phyloP scores from a whole-genome alignment of 371 early-diverging fungal species.

The Zopfochytrium polystomum region DNA sequence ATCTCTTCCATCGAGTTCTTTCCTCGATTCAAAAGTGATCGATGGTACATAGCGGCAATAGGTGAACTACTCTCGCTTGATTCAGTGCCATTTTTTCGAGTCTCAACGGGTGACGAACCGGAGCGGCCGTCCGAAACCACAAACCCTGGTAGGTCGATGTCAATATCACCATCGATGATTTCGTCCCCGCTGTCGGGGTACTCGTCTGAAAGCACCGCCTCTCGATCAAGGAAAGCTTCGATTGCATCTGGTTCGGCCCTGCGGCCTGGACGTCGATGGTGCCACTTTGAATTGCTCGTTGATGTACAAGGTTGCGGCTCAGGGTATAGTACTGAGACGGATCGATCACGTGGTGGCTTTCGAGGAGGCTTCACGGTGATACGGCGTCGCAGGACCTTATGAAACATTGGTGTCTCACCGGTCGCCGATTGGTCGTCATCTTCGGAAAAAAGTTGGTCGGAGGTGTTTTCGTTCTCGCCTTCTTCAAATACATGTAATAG shows the following conservation, averaged over 20 bases:
- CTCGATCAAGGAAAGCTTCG: slow-evolving; percentile 14
- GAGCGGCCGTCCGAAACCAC: slow-evolving; percentile 25
- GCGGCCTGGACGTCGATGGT: not conserved
- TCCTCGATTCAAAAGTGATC: slow-evolving; percentile 1
- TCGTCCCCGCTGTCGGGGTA: slow-evolving; percentile 30
- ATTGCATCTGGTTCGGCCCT: not conserved
- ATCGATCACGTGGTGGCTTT: slow-evolving; percentile 9
- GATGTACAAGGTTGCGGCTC: not conserved
- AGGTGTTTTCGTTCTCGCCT: not conserved
- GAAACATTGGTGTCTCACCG: not conserved
- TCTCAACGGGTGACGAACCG: slow-evolving; percentile 9
- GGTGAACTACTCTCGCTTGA: slow-evolving; percentile 8
- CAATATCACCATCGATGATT: slow-evolving; percentile 27
- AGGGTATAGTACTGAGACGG: no score
- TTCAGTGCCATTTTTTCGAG: slow-evolving; percentile 8
- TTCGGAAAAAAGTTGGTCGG: slow-evolving; percentile 11
- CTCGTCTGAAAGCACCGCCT: slow-evolving; percentile 30
- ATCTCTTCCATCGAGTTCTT: not conserved
- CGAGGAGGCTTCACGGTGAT: slow-evolving; percentile 19
- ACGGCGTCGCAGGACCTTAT: slow-evolving; percentile 11
- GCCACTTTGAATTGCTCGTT: not conserved
- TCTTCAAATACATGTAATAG: not conserved
- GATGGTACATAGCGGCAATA: slow-evolving; percentile 23
- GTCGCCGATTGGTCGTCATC: not conserved
- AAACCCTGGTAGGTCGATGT: slow-evolving; percentile 35